A percentile compares a stretch with the other conserved stretches of the same genome.
These are phyloP conservation scores for Neoscytalidium dimidiatum DNA, from an alignment of 2,329 filamentous ascomycete species.

Conservation along the genomic window DNA sequence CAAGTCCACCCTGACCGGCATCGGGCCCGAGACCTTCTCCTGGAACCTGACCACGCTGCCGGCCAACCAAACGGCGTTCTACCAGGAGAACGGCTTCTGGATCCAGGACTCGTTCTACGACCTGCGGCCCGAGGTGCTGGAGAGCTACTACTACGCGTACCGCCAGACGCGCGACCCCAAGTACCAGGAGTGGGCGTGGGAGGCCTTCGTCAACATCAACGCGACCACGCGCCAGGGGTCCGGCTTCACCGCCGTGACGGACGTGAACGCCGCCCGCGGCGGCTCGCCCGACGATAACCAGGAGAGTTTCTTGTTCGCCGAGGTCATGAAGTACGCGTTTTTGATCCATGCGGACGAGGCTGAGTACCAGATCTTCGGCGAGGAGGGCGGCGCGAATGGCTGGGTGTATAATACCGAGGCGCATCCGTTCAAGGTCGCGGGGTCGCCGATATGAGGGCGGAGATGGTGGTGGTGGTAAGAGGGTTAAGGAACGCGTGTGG, in stretches of 20 bases:
- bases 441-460: conserved; percentile 20
- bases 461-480: too few relatives aligned
- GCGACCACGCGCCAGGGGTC: conserved; percentile 62
- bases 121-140: conserved; percentile 78
- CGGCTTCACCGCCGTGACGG: conserved; percentile 65
- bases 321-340: conserved; percentile 84
- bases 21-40: conserved; percentile 68
- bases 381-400: conserved; percentile 48
- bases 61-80: conserved; percentile 54
- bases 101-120: conserved; percentile 63
- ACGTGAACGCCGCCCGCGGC: conserved; percentile 67
- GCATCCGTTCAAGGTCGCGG: conserved; percentile 57
- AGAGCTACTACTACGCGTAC: conserved; percentile 86
- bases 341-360: conserved; percentile 67
- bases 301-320: conserved; percentile 87
- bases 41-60: conserved; percentile 36
- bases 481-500: too few relatives aligned
- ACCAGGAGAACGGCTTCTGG: conserved; percentile 70
- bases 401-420: conserved; percentile 69
- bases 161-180: conserved; percentile 72
- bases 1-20: conserved; percentile 64
- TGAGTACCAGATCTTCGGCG: conserved; percentile 56
- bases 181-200: conserved; percentile 85
- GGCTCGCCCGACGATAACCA: conserved; percentile 69
- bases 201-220: conserved; percentile 71